Percentiles rank a stretch among this genome's conserved stretches.
Evolutionary conservation across 2,329 filamentous ascomycete species (phyloP).

Genomic region (Penicillium sp.): DNA sequence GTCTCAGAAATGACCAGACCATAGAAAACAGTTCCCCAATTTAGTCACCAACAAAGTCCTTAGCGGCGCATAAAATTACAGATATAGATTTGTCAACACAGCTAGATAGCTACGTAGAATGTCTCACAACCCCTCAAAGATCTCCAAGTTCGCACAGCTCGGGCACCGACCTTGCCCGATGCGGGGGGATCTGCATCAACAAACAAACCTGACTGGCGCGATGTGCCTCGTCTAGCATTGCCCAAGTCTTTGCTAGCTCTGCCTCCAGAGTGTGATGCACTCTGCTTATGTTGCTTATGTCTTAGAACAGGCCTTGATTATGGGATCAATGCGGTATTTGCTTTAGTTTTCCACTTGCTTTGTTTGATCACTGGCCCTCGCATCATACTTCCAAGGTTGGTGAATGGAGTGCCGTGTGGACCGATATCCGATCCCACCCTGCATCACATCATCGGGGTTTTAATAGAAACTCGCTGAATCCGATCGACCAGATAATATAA

Average conservation of each 20-base stretch:
- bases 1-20: not conserved
- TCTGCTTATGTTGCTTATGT: slow-evolving; percentile 3
- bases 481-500: not conserved
- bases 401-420: not conserved
- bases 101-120: too few species aligned
- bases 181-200: slow-evolving; percentile 8
- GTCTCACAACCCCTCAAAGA: slow-evolving; percentile 15
- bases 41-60: not conserved
- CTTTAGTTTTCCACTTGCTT: too few species aligned
- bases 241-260: not conserved
- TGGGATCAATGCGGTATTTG: not conserved
- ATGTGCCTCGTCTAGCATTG: not conserved
- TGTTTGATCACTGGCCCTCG: too few species aligned
- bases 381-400: not conserved
- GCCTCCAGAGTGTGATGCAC: not conserved
- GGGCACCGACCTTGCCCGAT: not conserved
- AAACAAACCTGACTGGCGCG: slow-evolving; percentile 3
- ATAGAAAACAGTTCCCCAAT: not conserved
- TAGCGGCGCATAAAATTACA: too few species aligned
- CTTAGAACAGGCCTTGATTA: not conserved
- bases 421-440: slow-evolving; percentile 1
- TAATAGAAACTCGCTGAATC: not conserved
- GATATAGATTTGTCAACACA: not conserved
- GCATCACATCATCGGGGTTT: not conserved
- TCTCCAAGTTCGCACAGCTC: not conserved